Base-by-base conservation (phyloP, 2,329 filamentous ascomycete species). In the Sclerotinia spermophila region DNA sequence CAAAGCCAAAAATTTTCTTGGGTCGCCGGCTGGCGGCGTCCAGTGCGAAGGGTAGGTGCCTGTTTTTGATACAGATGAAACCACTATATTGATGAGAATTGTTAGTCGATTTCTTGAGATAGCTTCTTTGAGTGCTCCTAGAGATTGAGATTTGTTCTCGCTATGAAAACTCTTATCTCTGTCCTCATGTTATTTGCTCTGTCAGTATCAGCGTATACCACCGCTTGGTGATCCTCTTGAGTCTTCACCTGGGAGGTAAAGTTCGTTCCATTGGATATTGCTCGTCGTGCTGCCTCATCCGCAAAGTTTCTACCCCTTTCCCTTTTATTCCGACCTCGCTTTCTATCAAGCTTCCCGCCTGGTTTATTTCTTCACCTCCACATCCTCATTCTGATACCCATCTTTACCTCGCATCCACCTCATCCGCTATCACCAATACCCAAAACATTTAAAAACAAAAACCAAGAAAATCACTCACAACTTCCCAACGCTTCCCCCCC, bases 401-500 rank as follows among this genome's bases (percentile, higher is more conserved):
- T 27, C 5, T 13, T 8, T 8, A 55, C 19, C 17, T 33, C 27
- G 2, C 10, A 21, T 33, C 19, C 53, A 21, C 17, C 7, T 30
- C 53, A 33, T 33, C 1, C 27, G 3, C 1, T 4, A 44, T 21
- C 5, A 33, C 15, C 17, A 1, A 24, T 7, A 11, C 5, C 27
- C 30, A 48, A n/a, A 55, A 10, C 13, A 38, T 21, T 1, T 7
- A 40, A 42, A 62, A 13, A 21, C 11, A 2, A 51, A 40, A 5
- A 33, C 0, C 2, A 62, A 55, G 1, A 3, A 51, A 40, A 21
- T 45, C 33, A 67, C 67, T 53, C 58, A 69, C 67, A 53, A 35
- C 56, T 62, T 21, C 87, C 89, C 71, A 91, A 78, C 19, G 89
- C 88, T 77, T 92, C 89, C 15, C 87, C 89, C 2, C 89, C 89